A percentile compares a stretch with the other conserved stretches of the same genome.
Evolutionary conservation across 169 alveolate genomes (phyloP).

Genomic region (Cryptosporidium canis): DNA sequence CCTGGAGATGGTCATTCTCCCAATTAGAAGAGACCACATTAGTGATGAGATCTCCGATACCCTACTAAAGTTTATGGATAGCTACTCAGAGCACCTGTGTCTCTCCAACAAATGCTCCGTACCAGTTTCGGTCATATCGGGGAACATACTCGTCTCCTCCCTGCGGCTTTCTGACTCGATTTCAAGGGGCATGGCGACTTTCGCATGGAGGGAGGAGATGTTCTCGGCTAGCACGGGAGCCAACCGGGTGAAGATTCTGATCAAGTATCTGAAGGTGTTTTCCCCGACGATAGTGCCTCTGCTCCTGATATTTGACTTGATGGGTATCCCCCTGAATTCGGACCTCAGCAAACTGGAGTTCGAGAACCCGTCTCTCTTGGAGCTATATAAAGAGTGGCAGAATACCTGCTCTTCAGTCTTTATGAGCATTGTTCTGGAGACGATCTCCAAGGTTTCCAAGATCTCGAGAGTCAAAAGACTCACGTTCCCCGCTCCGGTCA

Average conservation of each 20-base stretch:
- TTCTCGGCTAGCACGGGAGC: neutral
- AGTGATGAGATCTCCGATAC: slow-evolving; percentile 23
- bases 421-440: slow-evolving; percentile 10
- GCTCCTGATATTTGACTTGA: slow-evolving; percentile 16
- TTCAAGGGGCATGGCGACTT: neutral
- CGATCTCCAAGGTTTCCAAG: neutral
- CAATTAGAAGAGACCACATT: slow-evolving; percentile 15
- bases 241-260: slow-evolving; percentile 22
- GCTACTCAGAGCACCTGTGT: neutral
- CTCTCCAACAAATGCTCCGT: neutral
- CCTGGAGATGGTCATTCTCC: neutral
- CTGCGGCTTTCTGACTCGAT: slow-evolving; percentile 21
- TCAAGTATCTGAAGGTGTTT: slow-evolving; percentile 8
- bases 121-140: neutral
- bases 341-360: neutral
- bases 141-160: slow-evolving; percentile 10
- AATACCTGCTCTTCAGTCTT: neutral
- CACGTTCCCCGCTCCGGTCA: neutral
- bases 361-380: neutral
- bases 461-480: neutral
- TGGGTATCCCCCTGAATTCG: slow-evolving; percentile 10
- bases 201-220: neutral
- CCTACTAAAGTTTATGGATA: neutral
- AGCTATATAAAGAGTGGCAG: slow-evolving; percentile 21
- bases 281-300: slow-evolving; percentile 30